phyloP scores from a whole-genome alignment of 192 early-diverging fungal species.

The Coemansia sp. region DNA sequence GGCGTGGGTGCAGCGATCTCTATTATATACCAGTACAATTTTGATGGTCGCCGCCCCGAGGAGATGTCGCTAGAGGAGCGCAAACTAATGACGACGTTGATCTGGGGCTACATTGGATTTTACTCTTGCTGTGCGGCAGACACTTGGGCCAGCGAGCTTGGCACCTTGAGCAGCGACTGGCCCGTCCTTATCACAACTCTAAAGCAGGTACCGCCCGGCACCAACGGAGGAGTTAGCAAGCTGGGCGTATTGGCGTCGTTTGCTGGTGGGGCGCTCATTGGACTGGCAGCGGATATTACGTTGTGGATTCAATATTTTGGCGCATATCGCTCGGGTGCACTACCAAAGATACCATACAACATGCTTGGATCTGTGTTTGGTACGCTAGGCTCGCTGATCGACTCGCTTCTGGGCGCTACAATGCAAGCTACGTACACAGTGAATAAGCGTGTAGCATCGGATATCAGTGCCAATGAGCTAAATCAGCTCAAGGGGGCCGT shows the following conservation, averaged over 20 bases:
- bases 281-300: conserved; percentile 60
- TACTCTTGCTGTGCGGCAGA: conserved; percentile 72
- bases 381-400: conserved; percentile 72
- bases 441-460: conserved; percentile 41
- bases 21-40: conserved; percentile 44
- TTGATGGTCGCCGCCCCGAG: conserved; percentile 31
- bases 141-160: conserved; percentile 90
- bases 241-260: conserved; percentile 79
- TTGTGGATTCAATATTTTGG: conserved; percentile 56
- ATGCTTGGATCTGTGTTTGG: conserved; percentile 69
- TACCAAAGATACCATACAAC: conserved; percentile 38
- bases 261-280: conserved; percentile 73
- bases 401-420: conserved; percentile 86
- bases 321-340: conserved; percentile 34
- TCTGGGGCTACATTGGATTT: conserved; percentile 61
- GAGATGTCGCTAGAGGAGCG: conserved; percentile 25
- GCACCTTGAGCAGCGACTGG: conserved; percentile 71
- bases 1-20: conserved; percentile 47
- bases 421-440: conserved; percentile 75
- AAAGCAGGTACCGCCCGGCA: conserved; percentile 82
- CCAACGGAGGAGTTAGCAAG: conserved; percentile 83
- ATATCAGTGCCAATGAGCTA: conserved; percentile 59
- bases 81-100: conserved; percentile 49
- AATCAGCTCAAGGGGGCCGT: conserved; percentile 52
- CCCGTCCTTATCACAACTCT: conserved; percentile 85